These are phyloP conservation scores for Boletus rubescentipes DNA, from an alignment of 768 basidiomycete species.

Conservation along the genomic window DNA sequence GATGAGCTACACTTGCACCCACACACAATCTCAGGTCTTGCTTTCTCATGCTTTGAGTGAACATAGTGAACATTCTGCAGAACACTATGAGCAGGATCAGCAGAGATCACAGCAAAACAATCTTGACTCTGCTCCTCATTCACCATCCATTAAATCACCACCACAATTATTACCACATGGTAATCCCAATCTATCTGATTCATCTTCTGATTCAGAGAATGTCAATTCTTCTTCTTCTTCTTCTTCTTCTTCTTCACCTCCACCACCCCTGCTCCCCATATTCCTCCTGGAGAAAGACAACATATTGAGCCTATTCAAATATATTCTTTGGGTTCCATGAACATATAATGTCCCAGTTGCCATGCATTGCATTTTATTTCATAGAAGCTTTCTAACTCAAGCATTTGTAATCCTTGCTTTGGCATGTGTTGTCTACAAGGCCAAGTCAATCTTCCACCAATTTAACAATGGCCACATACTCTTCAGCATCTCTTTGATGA, in stretches of 20 bases:
- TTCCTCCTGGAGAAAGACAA: slow-evolving; percentile 9
- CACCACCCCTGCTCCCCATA: neutral
- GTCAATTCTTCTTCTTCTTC: too few species aligned
- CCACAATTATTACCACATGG: too few species aligned
- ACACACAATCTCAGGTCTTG: neutral
- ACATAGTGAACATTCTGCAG: neutral
- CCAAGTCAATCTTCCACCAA: slow-evolving; percentile 19
- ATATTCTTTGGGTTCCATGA: slow-evolving; percentile 6
- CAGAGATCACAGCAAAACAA: neutral
- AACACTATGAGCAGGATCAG: slow-evolving; percentile 4
- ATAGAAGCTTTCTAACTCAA: slow-evolving; percentile 9
- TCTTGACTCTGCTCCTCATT: too few species aligned
- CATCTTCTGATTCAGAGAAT: too few species aligned
- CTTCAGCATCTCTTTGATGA: slow-evolving; percentile 17
- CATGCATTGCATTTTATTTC: slow-evolving; percentile 18
- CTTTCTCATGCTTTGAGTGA: neutral
- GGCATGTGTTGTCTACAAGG: slow-evolving; percentile 30
- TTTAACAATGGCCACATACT: slow-evolving; percentile 19
- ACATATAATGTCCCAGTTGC: slow-evolving; percentile 11
- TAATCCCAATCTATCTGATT: too few species aligned
- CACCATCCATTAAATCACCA: too few species aligned
- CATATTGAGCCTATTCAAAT: slow-evolving; percentile 11
- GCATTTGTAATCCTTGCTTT: slow-evolving; percentile 10
- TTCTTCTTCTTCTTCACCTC: too few species aligned
- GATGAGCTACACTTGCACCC: too few species aligned